Conservation (phyloP, 2,329 filamentous ascomycete species). For the Neophaeococcomyces aloes region DNA sequence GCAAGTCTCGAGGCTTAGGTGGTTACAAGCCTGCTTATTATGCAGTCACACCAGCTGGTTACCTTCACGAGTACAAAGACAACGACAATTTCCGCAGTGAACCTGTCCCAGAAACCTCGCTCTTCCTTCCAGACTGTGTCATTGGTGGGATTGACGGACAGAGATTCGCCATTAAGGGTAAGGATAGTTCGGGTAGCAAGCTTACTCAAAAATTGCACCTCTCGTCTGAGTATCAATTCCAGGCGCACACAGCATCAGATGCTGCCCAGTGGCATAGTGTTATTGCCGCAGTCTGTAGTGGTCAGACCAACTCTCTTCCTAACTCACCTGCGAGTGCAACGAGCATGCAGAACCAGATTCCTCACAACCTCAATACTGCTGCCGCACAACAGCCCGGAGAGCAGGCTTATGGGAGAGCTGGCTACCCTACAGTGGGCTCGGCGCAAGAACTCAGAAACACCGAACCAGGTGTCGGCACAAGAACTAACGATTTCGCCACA, state of each 20-base stretch:
- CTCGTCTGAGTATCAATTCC: conserved; percentile 71
- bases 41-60: conserved; percentile 77
- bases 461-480: background rate
- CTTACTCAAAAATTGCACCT: conserved; percentile 73
- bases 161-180: conserved; percentile 93
- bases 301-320: conserved; percentile 13
- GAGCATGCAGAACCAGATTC: background rate
- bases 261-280: conserved; percentile 77
- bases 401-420: background rate
- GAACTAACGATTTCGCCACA: background rate
- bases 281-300: conserved; percentile 35
- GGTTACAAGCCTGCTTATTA: conserved; percentile 77
- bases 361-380: conserved; percentile 3
- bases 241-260: conserved; percentile 69
- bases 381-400: background rate
- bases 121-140: conserved; percentile 84
- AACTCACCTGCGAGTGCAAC: conserved; percentile 12
- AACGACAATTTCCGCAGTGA: conserved; percentile 65
- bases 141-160: conserved; percentile 62
- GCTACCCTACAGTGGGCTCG: background rate
- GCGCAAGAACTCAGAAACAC: background rate
- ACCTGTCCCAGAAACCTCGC: conserved; percentile 71
- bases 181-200: conserved; percentile 69
- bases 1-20: conserved; percentile 79
- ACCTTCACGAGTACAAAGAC: conserved; percentile 92